Percentiles rank a stretch among this genome's conserved stretches.
Conservation (phyloP, 768 basidiomycete genomes). For the Mycena floridula region DNA sequence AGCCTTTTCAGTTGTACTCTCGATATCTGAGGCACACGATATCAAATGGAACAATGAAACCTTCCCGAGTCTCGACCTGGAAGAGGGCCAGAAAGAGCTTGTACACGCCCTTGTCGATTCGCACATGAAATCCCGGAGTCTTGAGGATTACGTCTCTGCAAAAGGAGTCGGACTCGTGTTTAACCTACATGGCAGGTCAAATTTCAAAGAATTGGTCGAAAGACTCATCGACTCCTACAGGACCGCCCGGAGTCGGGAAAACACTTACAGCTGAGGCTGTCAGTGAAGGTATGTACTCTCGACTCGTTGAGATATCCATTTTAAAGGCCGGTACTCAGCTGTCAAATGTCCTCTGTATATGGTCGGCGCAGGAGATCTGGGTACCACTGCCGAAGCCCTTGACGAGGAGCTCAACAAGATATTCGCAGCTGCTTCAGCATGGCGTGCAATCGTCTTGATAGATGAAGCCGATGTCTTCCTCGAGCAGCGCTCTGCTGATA, state of each 20-base stretch:
- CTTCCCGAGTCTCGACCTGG: neutral
- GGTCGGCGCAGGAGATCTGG: conserved; percentile 10
- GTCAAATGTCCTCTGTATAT: conserved; percentile 6
- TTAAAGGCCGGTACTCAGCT: neutral
- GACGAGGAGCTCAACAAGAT: conserved; percentile 5
- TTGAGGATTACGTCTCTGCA: neutral
- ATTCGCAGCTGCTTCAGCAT: conserved; percentile 5
- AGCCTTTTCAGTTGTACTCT: neutral
- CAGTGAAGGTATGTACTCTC: conserved; percentile 3
- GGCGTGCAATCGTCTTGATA: conserved; percentile 11
- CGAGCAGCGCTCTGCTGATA: conserved; percentile 5
- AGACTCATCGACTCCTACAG: neutral
- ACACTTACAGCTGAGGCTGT: conserved; percentile 12
- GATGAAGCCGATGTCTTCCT: conserved; percentile 15
- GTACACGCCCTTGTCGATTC: neutral
- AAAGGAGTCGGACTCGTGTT: neutral
- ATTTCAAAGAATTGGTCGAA: neutral
- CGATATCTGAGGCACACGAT: neutral
- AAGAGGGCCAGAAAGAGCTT: neutral
- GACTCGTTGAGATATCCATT: neutral
- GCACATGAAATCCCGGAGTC: neutral
- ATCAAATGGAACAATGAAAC: neutral
- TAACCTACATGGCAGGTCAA: neutral
- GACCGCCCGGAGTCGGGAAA: conserved; percentile 6
- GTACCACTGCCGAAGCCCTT: conserved; percentile 2